Conservation (phyloP, 176 grass and related monocot species). For the Urochloa ruziziensis region DNA sequence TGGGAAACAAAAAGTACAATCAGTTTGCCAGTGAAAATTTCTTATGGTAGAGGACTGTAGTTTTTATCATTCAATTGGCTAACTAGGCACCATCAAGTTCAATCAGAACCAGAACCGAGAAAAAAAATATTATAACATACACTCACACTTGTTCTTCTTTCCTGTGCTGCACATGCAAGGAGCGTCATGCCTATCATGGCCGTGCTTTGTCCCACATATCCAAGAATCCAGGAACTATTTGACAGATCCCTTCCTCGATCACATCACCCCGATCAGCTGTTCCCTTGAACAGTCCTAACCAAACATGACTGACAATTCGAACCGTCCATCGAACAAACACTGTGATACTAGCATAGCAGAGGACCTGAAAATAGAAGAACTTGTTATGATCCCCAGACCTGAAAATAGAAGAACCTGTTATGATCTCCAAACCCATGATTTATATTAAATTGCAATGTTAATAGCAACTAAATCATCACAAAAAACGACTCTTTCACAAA, state of each 20-base stretch:
- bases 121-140: background rate
- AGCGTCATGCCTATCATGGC: conserved; percentile 7
- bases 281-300: conserved; percentile 24
- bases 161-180: conserved; percentile 28
- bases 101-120: background rate
- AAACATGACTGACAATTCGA: conserved; percentile 20
- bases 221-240: conserved; percentile 40
- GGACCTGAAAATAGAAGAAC: background rate
- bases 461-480: no score
- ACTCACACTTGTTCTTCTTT: background rate
- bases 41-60: background rate
- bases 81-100: background rate
- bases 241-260: conserved; percentile 34
- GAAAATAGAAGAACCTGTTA: background rate
- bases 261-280: conserved; percentile 27
- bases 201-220: conserved; percentile 39
- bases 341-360: background rate
- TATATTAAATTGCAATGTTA: no score
- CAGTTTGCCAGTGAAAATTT: background rate
- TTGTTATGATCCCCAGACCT: background rate
- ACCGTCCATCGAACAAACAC: background rate
- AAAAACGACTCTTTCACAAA: no score
- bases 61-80: background rate
- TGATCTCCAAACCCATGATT: background rate
- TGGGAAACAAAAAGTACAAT: background rate